A percentile compares a stretch with the other conserved stretches of the same genome.
Conservation (phyloP, 257 asterid genomes). For the Petrea volubilis region DNA sequence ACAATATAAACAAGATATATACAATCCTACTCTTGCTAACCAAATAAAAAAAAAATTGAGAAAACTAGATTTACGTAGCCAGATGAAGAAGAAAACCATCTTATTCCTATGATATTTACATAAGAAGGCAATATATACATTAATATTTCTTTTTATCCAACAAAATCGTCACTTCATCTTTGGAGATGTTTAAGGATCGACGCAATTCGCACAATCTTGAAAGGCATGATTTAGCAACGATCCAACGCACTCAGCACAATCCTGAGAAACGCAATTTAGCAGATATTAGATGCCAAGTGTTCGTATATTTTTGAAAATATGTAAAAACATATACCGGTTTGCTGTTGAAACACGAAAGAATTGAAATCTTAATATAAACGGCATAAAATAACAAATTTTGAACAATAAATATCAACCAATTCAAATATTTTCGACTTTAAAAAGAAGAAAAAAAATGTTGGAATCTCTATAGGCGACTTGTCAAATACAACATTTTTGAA, state of each 20-base stretch:
- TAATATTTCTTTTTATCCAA: neutral
- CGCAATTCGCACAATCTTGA: neutral
- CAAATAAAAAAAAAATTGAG: neutral
- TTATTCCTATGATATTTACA: constrained; percentile 12
- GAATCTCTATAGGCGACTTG: too few species aligned
- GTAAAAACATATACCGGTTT: too few species aligned
- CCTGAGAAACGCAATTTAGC: constrained; percentile 21
- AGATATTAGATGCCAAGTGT: neutral
- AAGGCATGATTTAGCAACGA: constrained; percentile 4
- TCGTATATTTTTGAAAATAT: too few species aligned
- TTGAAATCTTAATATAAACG: too few species aligned
- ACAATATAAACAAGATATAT: neutral
- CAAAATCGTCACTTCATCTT: neutral
- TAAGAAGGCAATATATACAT: neutral
- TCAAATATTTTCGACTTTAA: too few species aligned
- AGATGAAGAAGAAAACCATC: neutral
- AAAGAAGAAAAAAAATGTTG: too few species aligned
- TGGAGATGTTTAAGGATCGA: neutral
- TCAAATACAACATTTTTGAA: constrained; percentile 2
- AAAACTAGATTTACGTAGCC: neutral
- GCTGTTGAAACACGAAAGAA: too few species aligned
- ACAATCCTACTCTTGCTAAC: neutral
- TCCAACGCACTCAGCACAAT: constrained; percentile 44
- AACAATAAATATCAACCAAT: too few species aligned
- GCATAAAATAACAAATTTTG: too few species aligned